A percentile compares a stretch with the other conserved stretches of the same genome.
Conservation (phyloP, 2,329 filamentous ascomycete species). For the Apiospora koreana region DNA sequence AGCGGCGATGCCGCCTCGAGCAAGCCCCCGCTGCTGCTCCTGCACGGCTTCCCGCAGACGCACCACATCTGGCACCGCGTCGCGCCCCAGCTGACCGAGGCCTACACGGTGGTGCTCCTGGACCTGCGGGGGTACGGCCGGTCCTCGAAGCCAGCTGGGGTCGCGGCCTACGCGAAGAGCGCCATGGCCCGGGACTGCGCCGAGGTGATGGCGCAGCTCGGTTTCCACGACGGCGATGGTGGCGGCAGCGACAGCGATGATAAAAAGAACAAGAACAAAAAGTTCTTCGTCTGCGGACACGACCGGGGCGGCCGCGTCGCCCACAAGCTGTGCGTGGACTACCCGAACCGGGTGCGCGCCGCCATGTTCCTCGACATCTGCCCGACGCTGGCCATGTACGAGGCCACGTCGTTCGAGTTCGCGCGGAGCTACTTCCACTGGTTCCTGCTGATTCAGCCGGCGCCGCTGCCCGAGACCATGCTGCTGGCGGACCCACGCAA, state of each 20-base stretch:
- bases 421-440: constrained; percentile 58
- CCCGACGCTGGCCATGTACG: constrained; percentile 57
- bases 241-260: too few species aligned
- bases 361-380: constrained; percentile 53
- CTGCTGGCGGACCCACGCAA: constrained; percentile 38
- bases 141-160: constrained; percentile 45
- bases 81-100: constrained; percentile 36
- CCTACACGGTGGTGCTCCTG: constrained; percentile 45
- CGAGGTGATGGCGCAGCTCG: constrained; percentile 45
- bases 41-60: constrained; percentile 56
- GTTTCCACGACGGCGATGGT: constrained; percentile 23
- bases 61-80: constrained; percentile 54
- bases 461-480: constrained; percentile 52
- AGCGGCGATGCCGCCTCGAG: constrained; percentile 30
- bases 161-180: constrained; percentile 46
- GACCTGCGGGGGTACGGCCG: constrained; percentile 54
- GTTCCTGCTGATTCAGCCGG: constrained; percentile 57
- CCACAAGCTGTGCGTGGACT: constrained; percentile 54
- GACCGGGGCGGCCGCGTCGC: constrained; percentile 58
- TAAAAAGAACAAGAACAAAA: too few species aligned
- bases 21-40: constrained; percentile 44
- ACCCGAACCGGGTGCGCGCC: constrained; percentile 40
- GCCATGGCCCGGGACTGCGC: constrained; percentile 50
- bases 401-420: constrained; percentile 41
- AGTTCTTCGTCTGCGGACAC: constrained; percentile 54